Base-by-base conservation (phyloP, 768 basidiomycete genomes). In the Mycena capillaripes region DNA sequence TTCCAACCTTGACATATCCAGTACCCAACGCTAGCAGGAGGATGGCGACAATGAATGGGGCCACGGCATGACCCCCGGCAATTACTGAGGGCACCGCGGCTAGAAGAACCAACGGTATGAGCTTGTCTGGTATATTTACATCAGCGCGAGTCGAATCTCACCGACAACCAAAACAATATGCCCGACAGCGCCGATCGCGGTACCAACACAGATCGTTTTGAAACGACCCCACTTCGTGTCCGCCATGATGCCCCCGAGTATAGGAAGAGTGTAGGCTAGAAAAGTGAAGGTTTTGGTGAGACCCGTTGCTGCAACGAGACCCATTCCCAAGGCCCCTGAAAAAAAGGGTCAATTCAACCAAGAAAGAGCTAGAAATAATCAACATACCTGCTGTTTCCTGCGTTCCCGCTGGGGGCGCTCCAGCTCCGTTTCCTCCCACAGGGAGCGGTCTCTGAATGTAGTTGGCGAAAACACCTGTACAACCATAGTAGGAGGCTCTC, bases 211-310 rank as follows among this genome's bases (percentile, higher is more conserved):
- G 52, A 86, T 83, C 0, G 85, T 85, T 75, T 82, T 84, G 77
- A 77, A 86, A 3, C 84, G 81, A 29, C 85, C 85, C 78, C 80
- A 81, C 76, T 82, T 80, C 4, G 83, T 79, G 75, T 85, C 84
- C 46, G 85, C 83, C 57, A 85, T 70, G 29, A 79, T 82, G 9
- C 82, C 84, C n/a, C 82, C 83, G 21, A 78, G 61, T 56, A 85
- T 79, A 29, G 82, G 80, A 1, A 77, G 70, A 57, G 77, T 74
- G 44, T 79, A 77, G 7, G 78, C 79, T 66, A 82, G 69, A 55
- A 81, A 80, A 42, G 59, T 67, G 61, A 81, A 81, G 3, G 78
- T 76, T 16, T 77, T 78, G 0, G 77, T 80, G 30, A 82, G 58
- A 5, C 76, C 81, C 12, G 75, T 76, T 34, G 79, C 77, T 12